A percentile compares a stretch with the other conserved stretches of the same genome.
These are phyloP conservation scores for Acer negundo DNA, from an alignment of 345 rosid species.

Conservation along the genomic window DNA sequence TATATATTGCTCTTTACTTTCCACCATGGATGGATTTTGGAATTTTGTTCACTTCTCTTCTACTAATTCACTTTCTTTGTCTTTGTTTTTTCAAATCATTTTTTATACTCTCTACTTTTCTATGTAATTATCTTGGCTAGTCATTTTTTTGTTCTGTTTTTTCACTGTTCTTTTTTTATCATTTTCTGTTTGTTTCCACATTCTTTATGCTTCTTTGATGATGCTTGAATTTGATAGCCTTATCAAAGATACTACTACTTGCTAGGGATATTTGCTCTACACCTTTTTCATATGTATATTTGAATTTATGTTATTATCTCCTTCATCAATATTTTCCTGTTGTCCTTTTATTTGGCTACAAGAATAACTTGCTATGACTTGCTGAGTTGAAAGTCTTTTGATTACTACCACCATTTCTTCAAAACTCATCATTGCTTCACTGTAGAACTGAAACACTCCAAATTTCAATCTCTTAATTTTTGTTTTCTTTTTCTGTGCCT, in stretches of 20 bases:
- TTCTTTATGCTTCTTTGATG: constrained; percentile 18
- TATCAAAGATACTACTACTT: constrained; percentile 19
- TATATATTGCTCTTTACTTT: constrained; percentile 4
- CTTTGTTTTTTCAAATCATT: constrained; percentile 30
- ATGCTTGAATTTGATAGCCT: constrained; percentile 21
- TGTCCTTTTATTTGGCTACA: constrained; percentile 20
- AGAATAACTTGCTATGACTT: constrained; percentile 24
- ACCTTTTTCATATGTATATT: constrained; percentile 13
- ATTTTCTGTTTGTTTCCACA: constrained; percentile 17
- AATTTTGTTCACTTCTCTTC: constrained; percentile 28
- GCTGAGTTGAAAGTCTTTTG: constrained; percentile 28
- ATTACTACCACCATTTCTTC: constrained; percentile 34
- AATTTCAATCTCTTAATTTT: constrained; percentile 15
- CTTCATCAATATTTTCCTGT: constrained; percentile 10
- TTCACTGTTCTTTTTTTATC: constrained; percentile 2
- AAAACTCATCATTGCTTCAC: constrained; percentile 56
- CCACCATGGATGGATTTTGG: constrained; percentile 16
- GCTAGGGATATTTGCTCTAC: neutral
- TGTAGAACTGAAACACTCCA: constrained; percentile 27
- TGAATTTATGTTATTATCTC: constrained; percentile 22
- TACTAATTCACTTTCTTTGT: constrained; percentile 24
- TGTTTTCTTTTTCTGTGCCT: constrained; percentile 24
- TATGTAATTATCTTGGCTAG: neutral
- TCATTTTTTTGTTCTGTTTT: neutral
- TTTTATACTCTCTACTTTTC: constrained; percentile 5